Conservation (phyloP, 1,139 yeast genomes). For the Wickerhamiella infanticola region DNA sequence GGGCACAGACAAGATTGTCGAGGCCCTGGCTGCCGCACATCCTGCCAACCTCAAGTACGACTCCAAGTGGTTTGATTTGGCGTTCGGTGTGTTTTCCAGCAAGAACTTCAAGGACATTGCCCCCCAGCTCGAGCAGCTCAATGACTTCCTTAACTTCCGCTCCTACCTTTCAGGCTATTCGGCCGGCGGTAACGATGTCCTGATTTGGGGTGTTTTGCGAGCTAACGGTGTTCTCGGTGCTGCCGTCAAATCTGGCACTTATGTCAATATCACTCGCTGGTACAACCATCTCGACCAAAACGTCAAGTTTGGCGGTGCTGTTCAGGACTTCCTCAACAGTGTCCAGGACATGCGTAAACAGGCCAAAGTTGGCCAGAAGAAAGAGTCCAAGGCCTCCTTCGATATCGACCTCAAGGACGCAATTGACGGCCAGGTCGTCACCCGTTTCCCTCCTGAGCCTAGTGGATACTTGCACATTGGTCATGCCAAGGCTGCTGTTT, state of each 20-base stretch:
- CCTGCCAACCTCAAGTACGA: conserved; percentile 14
- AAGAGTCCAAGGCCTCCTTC: conserved; percentile 55
- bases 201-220: conserved; percentile 87
- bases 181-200: conserved; percentile 63
- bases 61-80: conserved; percentile 49
- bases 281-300: conserved; percentile 60
- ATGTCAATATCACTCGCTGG: conserved; percentile 86
- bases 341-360: conserved; percentile 60
- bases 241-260: conserved; percentile 67
- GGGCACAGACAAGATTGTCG: conserved; percentile 32
- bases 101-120: conserved; percentile 83
- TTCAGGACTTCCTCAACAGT: conserved; percentile 51
- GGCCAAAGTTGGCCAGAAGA: conserved; percentile 40
- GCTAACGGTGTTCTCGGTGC: conserved; percentile 90
- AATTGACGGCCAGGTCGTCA: conserved; percentile 81
- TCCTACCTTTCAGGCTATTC: conserved; percentile 52
- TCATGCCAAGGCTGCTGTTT: conserved; percentile 92
- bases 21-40: conserved; percentile 32
- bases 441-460: conserved; percentile 90
- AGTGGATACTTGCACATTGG: conserved; percentile 95
- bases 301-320: conserved; percentile 51
- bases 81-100: conserved; percentile 51
- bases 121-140: conserved; percentile 62
- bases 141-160: conserved; percentile 71
- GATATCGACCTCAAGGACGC: conserved; percentile 89